Conservation (phyloP, 2,329 filamentous ascomycete genomes). For the Fusarium illudens region DNA sequence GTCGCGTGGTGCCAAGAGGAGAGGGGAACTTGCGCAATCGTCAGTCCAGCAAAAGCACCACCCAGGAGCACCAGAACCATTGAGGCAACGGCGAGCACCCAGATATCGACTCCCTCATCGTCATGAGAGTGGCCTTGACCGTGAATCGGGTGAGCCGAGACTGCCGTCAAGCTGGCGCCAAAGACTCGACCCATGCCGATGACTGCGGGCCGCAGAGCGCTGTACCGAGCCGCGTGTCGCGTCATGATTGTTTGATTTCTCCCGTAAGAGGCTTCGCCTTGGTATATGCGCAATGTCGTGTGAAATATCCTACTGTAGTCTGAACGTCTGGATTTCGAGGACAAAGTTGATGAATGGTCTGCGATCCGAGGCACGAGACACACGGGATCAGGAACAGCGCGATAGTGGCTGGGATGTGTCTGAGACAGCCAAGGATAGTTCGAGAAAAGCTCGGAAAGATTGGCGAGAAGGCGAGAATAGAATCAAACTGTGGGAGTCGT, state of each 20-base stretch:
- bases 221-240: slow-evolving; percentile 48
- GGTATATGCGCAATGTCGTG: background rate
- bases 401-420: slow-evolving; percentile 27
- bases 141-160: slow-evolving; percentile 57
- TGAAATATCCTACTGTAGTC: background rate
- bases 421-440: slow-evolving; percentile 10
- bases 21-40: slow-evolving; percentile 72
- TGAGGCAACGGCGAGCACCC: slow-evolving; percentile 83
- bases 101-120: slow-evolving; percentile 71
- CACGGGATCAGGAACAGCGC: slow-evolving; percentile 10
- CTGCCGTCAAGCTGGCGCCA: slow-evolving; percentile 58
- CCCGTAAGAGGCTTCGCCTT: background rate
- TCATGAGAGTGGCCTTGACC: slow-evolving; percentile 54
- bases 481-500: slow-evolving; percentile 3
- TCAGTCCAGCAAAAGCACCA: slow-evolving; percentile 93
- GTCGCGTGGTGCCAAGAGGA: slow-evolving; percentile 23
- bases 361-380: background rate
- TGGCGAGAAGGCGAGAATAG: background rate
- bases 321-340: background rate
- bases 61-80: slow-evolving; percentile 84
- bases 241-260: slow-evolving; percentile 24
- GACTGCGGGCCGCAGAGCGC: slow-evolving; percentile 57
- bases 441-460: slow-evolving; percentile 2
- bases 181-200: slow-evolving; percentile 62
- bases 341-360: background rate